Base-by-base conservation (phyloP, 768 basidiomycete genomes). In the Podaxis mareebaensis region DNA sequence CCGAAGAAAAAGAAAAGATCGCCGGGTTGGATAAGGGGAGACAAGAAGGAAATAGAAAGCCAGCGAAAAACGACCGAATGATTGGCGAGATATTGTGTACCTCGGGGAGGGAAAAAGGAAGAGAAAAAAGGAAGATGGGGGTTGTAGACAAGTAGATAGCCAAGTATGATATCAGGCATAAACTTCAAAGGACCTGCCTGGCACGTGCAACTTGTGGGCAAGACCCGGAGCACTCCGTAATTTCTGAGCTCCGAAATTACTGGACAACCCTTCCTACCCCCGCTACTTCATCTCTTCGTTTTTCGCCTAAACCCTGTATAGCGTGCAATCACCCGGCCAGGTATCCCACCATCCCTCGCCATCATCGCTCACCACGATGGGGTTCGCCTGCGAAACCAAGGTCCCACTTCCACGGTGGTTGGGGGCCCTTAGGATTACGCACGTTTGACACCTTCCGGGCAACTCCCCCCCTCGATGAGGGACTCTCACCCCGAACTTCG, bases 171-270 rank as follows among this genome's bases (percentile, higher is more conserved):
- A 63, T 62, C 61, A 63, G 46, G 28, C 46, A 53, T 53, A 53
- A 60, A 53, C 60, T 51, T 55, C 24, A 46, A 63, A 51, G 52
- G 26, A 22, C 44, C 49, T 39, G 11, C 20, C 38, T 20, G 28
- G 54, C 61, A 63, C 61, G 61, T 63, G 61, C 61, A 39, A n/a
- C 38, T 24, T 49, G 20, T 38, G 20, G 33, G 28, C 53, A 26
- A 42, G 61, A 63, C 61, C 61, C 61, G 61, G 61, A 49, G 55
- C 61, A 63, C 61, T 48, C 53, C 48, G 38, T 28, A 42, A 61
- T 46, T 44, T 53, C 36, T 20, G 26, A 54, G 26, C 39, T 39
- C 38, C 30, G 30, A 4, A 39, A 51, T 51, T 48, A 46, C 44
- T 56, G 44, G 30, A 3, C 53, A 13, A 33, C 12, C 61, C 20